These are phyloP conservation scores for Dothistroma pini DNA, from an alignment of 2,329 filamentous ascomycete species.

Conservation along the genomic window DNA sequence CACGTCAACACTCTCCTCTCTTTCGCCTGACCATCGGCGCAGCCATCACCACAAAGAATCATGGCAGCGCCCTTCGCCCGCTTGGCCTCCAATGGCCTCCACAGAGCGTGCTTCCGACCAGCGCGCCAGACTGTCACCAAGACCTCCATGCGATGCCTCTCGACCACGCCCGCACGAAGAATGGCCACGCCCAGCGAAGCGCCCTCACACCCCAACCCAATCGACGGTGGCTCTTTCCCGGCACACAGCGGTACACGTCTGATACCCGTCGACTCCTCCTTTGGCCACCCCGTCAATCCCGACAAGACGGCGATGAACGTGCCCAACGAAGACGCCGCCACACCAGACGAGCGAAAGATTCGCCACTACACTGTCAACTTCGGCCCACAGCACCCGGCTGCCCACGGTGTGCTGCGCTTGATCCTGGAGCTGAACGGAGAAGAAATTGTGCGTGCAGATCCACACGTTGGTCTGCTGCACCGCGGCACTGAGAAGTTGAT, in stretches of 20 bases:
- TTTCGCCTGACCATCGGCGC: constrained; percentile 33
- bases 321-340: constrained; percentile 44
- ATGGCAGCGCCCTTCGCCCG: constrained; percentile 71
- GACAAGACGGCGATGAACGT: constrained; percentile 45
- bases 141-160: constrained; percentile 56
- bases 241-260: constrained; percentile 56
- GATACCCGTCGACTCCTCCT: constrained; percentile 63
- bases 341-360: constrained; percentile 71
- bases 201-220: constrained; percentile 11
- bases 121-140: constrained; percentile 33
- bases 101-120: constrained; percentile 38
- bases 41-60: constrained; percentile 31
- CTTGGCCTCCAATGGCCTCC: constrained; percentile 63
- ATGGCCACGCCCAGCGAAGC: constrained; percentile 55
- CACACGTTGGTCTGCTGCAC: constrained; percentile 93
- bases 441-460: constrained; percentile 93
- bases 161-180: constrained; percentile 60
- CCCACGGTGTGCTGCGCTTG: constrained; percentile 94
- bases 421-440: constrained; percentile 98
- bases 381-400: constrained; percentile 95
- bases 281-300: constrained; percentile 49
- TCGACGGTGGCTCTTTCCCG: constrained; percentile 19
- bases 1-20: constrained; percentile 2
- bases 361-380: constrained; percentile 99
- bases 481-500: constrained; percentile 99